Percentiles rank a stretch among this genome's conserved stretches.
Evolutionary conservation across 495 filamentous ascomycete genomes (phyloP).

Genomic region (Trichoderma reesei): DNA sequence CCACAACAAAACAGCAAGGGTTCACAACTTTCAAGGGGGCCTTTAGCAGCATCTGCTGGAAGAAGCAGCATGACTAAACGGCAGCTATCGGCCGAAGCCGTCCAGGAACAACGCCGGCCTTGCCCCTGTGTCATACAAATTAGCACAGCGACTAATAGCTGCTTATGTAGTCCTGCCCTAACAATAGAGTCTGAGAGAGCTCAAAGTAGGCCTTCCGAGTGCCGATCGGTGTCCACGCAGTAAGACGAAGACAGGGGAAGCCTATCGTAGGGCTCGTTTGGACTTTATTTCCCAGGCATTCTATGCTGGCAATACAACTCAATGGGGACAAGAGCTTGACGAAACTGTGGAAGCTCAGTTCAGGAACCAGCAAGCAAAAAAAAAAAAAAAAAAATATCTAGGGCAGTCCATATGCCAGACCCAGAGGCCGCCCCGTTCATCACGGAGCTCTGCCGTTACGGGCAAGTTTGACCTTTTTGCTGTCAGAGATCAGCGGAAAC

Average conservation of each 20-base stretch:
- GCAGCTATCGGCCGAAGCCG: not conserved
- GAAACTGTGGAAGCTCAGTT: too few species aligned
- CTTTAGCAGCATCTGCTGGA: too few species aligned
- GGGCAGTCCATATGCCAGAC: too few species aligned
- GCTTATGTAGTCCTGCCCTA: not conserved
- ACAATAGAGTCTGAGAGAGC: not conserved
- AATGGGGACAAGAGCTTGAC: too few species aligned
- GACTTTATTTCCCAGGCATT: too few species aligned
- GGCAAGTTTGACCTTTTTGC: not conserved
- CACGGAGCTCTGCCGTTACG: not conserved
- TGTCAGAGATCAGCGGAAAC: not conserved
- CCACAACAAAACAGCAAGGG: too few species aligned
- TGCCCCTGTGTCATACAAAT: not conserved
- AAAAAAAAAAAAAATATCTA: too few species aligned
- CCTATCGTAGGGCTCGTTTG: too few species aligned
- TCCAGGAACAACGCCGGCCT: not conserved
- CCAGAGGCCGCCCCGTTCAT: not conserved
- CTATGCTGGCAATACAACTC: too few species aligned
- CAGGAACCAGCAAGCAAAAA: not conserved
- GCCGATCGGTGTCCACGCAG: not conserved
- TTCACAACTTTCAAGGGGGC: too few species aligned
- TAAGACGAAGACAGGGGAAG: too few species aligned
- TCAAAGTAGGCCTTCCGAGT: not conserved
- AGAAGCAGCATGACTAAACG: too few species aligned
- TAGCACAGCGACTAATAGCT: not conserved